phyloP scores from a whole-genome alignment of 176 grass and related monocot species.

The Juncus effusus region DNA sequence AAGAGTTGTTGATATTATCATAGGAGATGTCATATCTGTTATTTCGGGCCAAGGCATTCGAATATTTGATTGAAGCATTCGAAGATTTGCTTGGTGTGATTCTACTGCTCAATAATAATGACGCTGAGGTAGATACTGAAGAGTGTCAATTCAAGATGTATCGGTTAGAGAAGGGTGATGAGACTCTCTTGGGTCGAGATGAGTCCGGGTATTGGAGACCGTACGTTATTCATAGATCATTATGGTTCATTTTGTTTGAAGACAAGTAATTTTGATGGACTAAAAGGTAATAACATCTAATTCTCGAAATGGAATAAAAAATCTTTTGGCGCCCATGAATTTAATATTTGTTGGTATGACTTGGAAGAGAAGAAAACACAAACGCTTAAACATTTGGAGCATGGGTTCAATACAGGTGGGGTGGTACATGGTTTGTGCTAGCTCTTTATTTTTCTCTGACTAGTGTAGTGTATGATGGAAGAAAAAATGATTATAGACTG shows the following conservation, averaged over 20 bases:
- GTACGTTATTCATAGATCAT: background rate
- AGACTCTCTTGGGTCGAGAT: background rate
- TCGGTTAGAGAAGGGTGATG: background rate
- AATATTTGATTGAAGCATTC: background rate
- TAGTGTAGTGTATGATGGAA: no score
- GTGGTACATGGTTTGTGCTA: background rate
- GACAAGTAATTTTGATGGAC: conserved; percentile 12
- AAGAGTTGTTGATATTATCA: no score
- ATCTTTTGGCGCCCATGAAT: no score
- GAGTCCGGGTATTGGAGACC: conserved; percentile 5
- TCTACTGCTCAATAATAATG: background rate
- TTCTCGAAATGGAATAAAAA: background rate
- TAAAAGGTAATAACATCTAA: background rate
- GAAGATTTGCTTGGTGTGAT: conserved; percentile 1
- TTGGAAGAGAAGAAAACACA: background rate
- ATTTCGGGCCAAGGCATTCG: no score
- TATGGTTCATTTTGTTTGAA: background rate
- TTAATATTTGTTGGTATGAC: background rate
- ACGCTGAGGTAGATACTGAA: no score
- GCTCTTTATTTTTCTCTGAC: no score
- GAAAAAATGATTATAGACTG: no score
- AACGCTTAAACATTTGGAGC: background rate
- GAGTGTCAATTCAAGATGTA: background rate
- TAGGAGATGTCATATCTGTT: no score
- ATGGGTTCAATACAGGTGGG: no score